A percentile compares a stretch with the other conserved stretches of the same genome.
These are phyloP conservation scores for Alternaria triticina DNA, from an alignment of 2,329 filamentous ascomycete genomes.

Conservation along the genomic window DNA sequence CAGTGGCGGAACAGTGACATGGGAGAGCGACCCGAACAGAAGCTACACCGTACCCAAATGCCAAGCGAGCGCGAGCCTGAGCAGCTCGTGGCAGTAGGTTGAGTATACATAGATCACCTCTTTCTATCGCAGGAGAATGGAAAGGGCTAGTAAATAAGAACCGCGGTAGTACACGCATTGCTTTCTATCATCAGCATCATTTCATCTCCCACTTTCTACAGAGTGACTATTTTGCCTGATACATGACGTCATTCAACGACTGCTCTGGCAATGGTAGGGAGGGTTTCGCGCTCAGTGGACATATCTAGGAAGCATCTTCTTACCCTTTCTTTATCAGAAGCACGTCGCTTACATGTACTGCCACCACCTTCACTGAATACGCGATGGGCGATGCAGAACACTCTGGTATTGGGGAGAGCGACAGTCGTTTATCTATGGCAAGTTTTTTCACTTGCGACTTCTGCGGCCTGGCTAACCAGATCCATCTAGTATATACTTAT, in stretches of 20 bases:
- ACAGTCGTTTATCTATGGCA: conserved; percentile 2
- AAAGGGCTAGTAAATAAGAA: background rate
- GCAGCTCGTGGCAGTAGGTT: conserved; percentile 25
- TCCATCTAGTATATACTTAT: background rate
- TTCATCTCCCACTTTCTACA: background rate
- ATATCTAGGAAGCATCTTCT: background rate
- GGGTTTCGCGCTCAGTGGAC: background rate
- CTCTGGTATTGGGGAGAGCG: background rate
- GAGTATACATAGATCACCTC: background rate
- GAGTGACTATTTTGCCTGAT: background rate
- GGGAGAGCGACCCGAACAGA: conserved; percentile 55
- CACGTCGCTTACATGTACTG: background rate
- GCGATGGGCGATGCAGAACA: background rate
- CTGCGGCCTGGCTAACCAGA: background rate
- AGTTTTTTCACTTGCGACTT: background rate
- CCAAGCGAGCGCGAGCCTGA: conserved; percentile 31
- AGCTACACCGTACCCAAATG: conserved; percentile 45
- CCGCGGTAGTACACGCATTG: background rate
- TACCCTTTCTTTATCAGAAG: background rate
- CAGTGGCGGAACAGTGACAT: conserved; percentile 53
- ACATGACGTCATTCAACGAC: background rate
- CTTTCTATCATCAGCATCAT: background rate
- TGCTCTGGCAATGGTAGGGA: background rate
- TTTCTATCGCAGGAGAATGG: background rate
- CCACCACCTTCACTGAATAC: background rate